Conservation (phyloP, 306 rosid species). For the Dryas drummondii region DNA sequence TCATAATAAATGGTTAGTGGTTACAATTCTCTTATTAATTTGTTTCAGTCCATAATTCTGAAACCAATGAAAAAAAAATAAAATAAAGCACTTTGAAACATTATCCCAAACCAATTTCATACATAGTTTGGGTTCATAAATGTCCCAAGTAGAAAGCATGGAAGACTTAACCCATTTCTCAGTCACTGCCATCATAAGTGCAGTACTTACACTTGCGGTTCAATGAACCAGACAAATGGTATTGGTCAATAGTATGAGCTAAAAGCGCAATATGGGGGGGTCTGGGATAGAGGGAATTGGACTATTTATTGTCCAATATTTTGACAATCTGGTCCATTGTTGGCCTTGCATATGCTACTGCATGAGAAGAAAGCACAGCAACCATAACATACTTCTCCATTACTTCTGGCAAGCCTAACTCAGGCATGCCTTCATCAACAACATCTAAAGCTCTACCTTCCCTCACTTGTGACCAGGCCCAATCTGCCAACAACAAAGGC, state of each 20-base stretch:
- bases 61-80: no score
- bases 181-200: not conserved
- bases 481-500: slow-evolving; percentile 28
- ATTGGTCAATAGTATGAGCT: not conserved
- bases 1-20: no score
- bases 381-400: slow-evolving; percentile 28
- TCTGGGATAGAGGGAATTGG: slow-evolving; percentile 17
- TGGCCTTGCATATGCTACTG: slow-evolving; percentile 28
- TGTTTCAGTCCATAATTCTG: no score
- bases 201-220: not conserved
- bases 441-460: slow-evolving; percentile 26
- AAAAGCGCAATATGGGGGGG: slow-evolving; percentile 18
- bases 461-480: slow-evolving; percentile 31
- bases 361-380: slow-evolving; percentile 34
- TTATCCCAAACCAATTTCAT: no score
- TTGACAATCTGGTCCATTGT: slow-evolving; percentile 38
- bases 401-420: slow-evolving; percentile 10
- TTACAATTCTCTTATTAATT: no score
- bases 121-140: no score
- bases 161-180: not conserved
- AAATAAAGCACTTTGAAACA: no score
- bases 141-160: not conserved
- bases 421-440: slow-evolving; percentile 19
- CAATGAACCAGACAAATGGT: no score
- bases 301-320: slow-evolving; percentile 21